Conservation (phyloP, 768 basidiomycete genomes). For the Lanmaoa pseudosensibilis region DNA sequence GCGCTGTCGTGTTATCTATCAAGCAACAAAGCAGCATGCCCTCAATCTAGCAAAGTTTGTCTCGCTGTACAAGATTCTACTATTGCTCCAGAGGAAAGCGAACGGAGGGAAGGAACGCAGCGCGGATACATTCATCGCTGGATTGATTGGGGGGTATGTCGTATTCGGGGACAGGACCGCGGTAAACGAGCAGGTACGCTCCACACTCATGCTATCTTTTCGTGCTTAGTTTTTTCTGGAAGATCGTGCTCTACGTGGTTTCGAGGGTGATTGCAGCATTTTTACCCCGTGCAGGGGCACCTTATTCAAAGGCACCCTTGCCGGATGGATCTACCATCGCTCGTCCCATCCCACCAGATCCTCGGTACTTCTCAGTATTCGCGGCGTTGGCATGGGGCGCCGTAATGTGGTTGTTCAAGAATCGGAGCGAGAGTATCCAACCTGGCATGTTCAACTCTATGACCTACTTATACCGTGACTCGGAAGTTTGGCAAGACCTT, state of each 20-base stretch:
- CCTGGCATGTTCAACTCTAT: slow-evolving; percentile 97
- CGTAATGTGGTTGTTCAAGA: slow-evolving; percentile 94
- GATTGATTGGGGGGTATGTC: slow-evolving; percentile 86
- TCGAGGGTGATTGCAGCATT: slow-evolving; percentile 91
- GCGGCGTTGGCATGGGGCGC: slow-evolving; percentile 91
- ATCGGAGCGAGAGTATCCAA: slow-evolving; percentile 87
- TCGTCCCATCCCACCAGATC: slow-evolving; percentile 80
- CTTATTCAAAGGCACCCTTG: slow-evolving; percentile 49
- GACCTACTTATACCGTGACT: slow-evolving; percentile 94
- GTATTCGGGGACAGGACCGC: slow-evolving; percentile 86
- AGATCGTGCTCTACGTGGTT: slow-evolving; percentile 97
- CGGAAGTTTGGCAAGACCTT: slow-evolving; percentile 79
- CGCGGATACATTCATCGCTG: slow-evolving; percentile 89
- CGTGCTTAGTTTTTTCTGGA: slow-evolving; percentile 7
- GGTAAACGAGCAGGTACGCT: slow-evolving; percentile 84
- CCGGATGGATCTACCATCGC: slow-evolving; percentile 43
- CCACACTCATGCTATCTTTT: slow-evolving; percentile 3
- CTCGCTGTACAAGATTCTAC: slow-evolving; percentile 82
- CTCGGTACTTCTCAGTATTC: slow-evolving; percentile 81
- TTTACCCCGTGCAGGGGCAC: slow-evolving; percentile 71
- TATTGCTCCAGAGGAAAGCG: slow-evolving; percentile 78
- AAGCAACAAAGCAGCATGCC: slow-evolving; percentile 88
- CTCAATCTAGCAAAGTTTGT: slow-evolving; percentile 93
- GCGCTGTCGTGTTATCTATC: slow-evolving; percentile 68
- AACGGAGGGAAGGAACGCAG: slow-evolving; percentile 82